Percentiles rank a stretch among this genome's conserved stretches.
phyloP scores from a whole-genome alignment of 805 yeast genomes.

The Lachancea thermotolerans region DNA sequence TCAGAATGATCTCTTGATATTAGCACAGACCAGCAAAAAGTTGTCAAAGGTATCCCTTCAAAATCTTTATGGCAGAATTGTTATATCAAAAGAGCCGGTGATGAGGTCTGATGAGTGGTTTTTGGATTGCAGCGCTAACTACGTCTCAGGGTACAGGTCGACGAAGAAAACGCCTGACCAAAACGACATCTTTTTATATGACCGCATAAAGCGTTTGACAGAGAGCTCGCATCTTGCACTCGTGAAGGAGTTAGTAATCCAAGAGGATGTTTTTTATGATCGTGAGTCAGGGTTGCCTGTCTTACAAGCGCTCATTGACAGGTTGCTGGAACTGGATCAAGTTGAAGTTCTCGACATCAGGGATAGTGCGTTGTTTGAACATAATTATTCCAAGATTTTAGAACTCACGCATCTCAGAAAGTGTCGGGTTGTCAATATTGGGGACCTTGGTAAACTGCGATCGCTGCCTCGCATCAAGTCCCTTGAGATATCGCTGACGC shows the following conservation, averaged over 20 bases:
- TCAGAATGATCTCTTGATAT: constrained; percentile 34
- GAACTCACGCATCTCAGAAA: constrained; percentile 10
- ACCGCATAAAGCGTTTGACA: constrained; percentile 37
- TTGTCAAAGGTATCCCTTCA: constrained; percentile 27
- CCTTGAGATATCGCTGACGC: constrained; percentile 10
- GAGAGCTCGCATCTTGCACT: constrained; percentile 30
- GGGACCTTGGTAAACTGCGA: constrained; percentile 8
- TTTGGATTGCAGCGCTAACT: constrained; percentile 33
- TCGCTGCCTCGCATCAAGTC: constrained; percentile 10
- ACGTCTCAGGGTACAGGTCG: constrained; percentile 34
- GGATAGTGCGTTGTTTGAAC: constrained; percentile 15
- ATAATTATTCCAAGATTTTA: constrained; percentile 10
- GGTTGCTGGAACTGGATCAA: constrained; percentile 17
- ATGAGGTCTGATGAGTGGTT: constrained; percentile 27
- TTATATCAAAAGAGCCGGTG: constrained; percentile 33
- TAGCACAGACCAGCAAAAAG: constrained; percentile 30
- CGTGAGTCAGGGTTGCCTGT: constrained; percentile 14
- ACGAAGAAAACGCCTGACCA: constrained; percentile 31
- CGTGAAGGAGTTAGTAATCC: constrained; percentile 33
- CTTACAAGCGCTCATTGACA: constrained; percentile 16
- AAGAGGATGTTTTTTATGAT: constrained; percentile 28
- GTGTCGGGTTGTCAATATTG: constrained; percentile 11
- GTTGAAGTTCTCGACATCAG: constrained; percentile 20
- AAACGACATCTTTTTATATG: constrained; percentile 32
- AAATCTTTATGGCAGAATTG: constrained; percentile 34